These are phyloP conservation scores for Phytopythium litorale DNA, from an alignment of 352 stramenopile species.

Conservation along the genomic window DNA sequence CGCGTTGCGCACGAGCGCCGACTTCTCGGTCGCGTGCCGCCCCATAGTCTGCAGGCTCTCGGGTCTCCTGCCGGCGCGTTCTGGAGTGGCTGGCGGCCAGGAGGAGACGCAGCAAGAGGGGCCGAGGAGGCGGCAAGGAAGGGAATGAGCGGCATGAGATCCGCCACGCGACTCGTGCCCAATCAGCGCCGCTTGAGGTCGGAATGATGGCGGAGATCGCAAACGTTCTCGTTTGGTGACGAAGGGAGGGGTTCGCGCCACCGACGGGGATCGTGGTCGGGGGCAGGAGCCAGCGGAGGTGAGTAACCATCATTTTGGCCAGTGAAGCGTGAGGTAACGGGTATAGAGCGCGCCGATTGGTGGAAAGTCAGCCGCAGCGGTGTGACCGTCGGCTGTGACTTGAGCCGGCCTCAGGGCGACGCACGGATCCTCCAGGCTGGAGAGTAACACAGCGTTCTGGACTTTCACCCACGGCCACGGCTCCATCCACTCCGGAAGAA, in stretches of 20 bases:
- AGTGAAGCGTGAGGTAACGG: background rate
- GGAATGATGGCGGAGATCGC: background rate
- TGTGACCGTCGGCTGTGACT: too few species aligned
- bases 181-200: background rate
- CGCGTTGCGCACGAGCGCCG: constrained; percentile 26
- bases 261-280: background rate
- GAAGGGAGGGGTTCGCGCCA: background rate
- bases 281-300: background rate
- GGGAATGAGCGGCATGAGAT: background rate
- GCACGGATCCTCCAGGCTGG: too few species aligned
- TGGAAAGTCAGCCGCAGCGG: background rate
- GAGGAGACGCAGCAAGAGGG: background rate
- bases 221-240: background rate
- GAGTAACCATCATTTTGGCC: background rate
- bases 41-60: background rate
- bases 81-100: background rate
- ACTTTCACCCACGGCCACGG: too few species aligned
- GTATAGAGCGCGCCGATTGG: background rate
- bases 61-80: background rate
- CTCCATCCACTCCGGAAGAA: too few species aligned
- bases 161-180: background rate
- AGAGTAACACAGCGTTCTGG: too few species aligned
- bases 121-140: background rate
- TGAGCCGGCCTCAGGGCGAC: too few species aligned
- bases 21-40: constrained; percentile 25